Base-by-base conservation (phyloP, 306 rosid genomes). In the Ceratonia siliqua region DNA sequence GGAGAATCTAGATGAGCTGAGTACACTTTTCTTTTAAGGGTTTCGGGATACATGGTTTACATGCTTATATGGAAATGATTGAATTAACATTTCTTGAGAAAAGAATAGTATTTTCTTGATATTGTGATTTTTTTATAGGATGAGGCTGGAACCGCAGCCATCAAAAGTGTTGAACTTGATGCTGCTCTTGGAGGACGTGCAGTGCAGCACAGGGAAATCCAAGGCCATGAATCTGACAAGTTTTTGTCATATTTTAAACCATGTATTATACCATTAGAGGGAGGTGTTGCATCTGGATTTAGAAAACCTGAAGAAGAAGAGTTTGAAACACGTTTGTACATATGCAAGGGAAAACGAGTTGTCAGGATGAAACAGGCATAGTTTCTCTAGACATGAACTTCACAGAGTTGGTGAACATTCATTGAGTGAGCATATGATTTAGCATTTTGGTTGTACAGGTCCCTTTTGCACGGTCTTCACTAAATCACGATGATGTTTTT, bases 81-180 rank as follows among this genome's bases (percentile, higher is more conserved):
- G 42, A 62, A 21, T 4, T n/a, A 25, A 50, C 72, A 11, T 36
- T 3, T 41, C 10, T 48, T 32, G 35, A 15, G 39, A 46, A 77
- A 75, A 54, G 49, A 53, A 69, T 55, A 33, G 50, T 41, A 41
- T 75, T 80, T 62, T 27, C 54, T 33, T 72, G 68, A 59, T 72
- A 38, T 53, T 14, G 2, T 79, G 46, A 56, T 33, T 76, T 82
- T 49, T 39, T 77, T 70, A 8, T 74, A 94, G 99, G 99, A 94
- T 89, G 99, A 94, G 85, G 89, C 99, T 73, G 99, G 99, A 83
- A 92, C 97, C 42, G 96, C 99, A 67, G 99, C 99, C 76, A 83
- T 94, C 72, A 94, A 94, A 83, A 84, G 93, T 28, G 92, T 94
- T 73, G 99, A 94, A 81, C 96, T 94, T 68, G 99, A 94, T 73